Evolutionary conservation across 306 rosid genomes (phyloP).

Genomic region (Sicyos baderoa): DNA sequence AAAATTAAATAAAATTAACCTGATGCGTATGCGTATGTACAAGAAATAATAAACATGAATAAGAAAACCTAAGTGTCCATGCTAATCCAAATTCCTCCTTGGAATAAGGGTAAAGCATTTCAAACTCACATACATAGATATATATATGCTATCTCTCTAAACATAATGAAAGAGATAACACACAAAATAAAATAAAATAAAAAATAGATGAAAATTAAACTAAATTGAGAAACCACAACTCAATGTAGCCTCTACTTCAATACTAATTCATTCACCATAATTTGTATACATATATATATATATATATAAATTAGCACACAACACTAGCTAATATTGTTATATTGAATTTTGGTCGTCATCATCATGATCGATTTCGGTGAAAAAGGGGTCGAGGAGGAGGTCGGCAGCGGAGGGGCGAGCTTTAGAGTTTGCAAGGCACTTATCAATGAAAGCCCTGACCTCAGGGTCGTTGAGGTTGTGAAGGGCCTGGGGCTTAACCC

Average conservation of each 20-base stretch:
- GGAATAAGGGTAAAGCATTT: conserved; percentile 9
- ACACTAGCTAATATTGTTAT: background rate
- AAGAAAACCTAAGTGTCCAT: conserved; percentile 3
- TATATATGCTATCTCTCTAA: background rate
- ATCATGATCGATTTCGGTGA: conserved; percentile 36
- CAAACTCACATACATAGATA: conserved; percentile 1
- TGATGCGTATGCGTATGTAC: conserved; percentile 7
- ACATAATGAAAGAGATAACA: conserved; percentile 13
- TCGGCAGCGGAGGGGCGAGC: conserved; percentile 69
- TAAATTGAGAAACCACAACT: background rate
- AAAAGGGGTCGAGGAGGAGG: conserved; percentile 68
- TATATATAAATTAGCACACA: background rate
- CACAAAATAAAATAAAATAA: background rate
- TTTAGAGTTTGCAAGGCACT: conserved; percentile 61
- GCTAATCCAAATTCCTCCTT: background rate
- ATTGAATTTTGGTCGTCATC: background rate
- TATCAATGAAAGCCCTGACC: conserved; percentile 61
- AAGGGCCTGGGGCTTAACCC: conserved; percentile 60
- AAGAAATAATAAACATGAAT: conserved; percentile 8
- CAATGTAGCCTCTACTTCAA: background rate
- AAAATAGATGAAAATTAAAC: background rate
- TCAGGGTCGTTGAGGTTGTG: conserved; percentile 52
- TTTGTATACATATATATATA: background rate
- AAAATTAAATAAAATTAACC: background rate
- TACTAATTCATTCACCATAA: background rate